phyloP scores from a whole-genome alignment of 225 moss, liverwort and hornwort genomes.

The Rhytidiadelphus loreus region DNA sequence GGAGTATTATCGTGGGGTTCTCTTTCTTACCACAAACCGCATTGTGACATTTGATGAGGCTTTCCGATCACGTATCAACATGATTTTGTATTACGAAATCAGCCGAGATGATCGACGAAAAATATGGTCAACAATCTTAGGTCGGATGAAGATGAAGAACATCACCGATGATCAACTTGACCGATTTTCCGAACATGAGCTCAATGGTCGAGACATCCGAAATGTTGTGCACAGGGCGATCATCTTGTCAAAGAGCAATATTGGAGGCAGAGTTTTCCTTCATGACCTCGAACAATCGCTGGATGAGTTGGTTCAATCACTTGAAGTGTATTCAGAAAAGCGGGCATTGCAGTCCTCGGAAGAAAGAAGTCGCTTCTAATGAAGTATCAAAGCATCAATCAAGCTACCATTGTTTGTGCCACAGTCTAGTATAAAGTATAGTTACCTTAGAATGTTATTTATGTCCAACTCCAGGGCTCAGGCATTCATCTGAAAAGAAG shows the following conservation, averaged over 20 bases:
- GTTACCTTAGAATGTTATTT: too few relatives aligned
- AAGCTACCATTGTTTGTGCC: neutral
- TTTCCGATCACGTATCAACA: neutral
- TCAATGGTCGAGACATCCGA: neutral
- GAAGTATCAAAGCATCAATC: neutral
- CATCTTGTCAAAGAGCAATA: neutral
- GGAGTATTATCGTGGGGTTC: neutral
- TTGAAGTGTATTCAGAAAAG: neutral
- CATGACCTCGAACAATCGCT: neutral
- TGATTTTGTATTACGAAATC: neutral
- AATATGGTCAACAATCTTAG: neutral
- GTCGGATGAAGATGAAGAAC: neutral
- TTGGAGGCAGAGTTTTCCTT: neutral
- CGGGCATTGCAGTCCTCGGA: neutral
- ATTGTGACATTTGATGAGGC: neutral
- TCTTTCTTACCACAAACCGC: neutral
- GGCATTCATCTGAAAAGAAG: too few relatives aligned
- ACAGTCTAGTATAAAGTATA: neutral
- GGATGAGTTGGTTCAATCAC: neutral
- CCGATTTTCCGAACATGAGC: neutral
- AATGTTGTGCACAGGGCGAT: neutral
- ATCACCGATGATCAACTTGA: neutral
- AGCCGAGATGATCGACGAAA: neutral
- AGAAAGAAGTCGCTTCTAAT: neutral
- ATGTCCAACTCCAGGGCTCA: too few relatives aligned